These are phyloP conservation scores for Clonostachys solani DNA, from an alignment of 2,329 filamentous ascomycete species.

Conservation along the genomic window DNA sequence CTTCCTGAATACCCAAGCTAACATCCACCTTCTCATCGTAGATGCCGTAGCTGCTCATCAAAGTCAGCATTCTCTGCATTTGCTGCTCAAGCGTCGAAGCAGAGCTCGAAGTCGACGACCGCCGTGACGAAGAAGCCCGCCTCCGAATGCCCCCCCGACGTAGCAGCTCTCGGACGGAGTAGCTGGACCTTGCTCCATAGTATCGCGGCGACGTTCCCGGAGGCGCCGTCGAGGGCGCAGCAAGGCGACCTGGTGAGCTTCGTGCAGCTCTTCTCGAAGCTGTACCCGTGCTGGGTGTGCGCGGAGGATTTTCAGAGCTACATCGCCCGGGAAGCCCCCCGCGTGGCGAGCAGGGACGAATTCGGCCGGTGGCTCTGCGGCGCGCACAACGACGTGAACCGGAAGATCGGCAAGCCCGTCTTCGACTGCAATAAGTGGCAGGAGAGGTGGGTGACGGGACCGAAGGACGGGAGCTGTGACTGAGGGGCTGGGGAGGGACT, in stretches of 20 bases:
- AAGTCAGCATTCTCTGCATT: conserved; percentile 18
- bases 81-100: conserved; percentile 17
- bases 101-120: conserved; percentile 19
- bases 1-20: no score
- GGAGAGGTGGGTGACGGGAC: conserved; percentile 91
- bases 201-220: conserved; percentile 83
- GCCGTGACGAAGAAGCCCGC: conserved; percentile 9
- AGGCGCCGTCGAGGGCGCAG: conserved; percentile 59
- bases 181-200: conserved; percentile 94
- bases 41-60: conserved; percentile 25
- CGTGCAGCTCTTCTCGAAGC: conserved; percentile 72
- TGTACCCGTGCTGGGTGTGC: conserved; percentile 96
- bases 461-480: conserved; percentile 64
- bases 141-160: conserved; percentile 83
- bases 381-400: conserved; percentile 83
- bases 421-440: conserved; percentile 93
- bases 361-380: conserved; percentile 82
- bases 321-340: conserved; percentile 68
- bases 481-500: conserved; percentile 16
- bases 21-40: conserved; percentile 5
- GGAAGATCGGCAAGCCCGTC: conserved; percentile 81
- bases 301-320: conserved; percentile 87
- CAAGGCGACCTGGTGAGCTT: conserved; percentile 77
- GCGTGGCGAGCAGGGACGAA: conserved; percentile 55
- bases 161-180: conserved; percentile 78